These are phyloP conservation scores for Rosa chinensis DNA, from an alignment of 306 rosid species.

Conservation along the genomic window DNA sequence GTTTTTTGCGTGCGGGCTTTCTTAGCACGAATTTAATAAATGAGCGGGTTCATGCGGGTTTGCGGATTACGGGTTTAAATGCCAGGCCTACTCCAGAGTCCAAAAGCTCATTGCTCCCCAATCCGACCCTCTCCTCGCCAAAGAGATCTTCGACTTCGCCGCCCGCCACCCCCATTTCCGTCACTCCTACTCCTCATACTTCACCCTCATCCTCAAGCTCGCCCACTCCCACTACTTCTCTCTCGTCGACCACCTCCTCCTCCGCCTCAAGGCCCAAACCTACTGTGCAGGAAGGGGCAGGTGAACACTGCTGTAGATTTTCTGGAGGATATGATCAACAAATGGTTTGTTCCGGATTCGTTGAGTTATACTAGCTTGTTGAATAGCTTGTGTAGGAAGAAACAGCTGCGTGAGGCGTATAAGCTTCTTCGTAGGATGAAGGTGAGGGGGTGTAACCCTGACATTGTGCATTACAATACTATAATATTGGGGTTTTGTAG, in stretches of 20 bases:
- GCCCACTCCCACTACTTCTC: conserved; percentile 67
- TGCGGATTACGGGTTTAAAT: no score
- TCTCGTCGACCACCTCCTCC: conserved; percentile 57
- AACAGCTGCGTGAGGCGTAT: conserved; percentile 78
- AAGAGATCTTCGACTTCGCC: conserved; percentile 69
- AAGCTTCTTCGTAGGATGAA: conserved; percentile 96
- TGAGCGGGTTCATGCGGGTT: no score
- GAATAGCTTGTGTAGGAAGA: conserved; percentile 93
- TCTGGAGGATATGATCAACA: conserved; percentile 87
- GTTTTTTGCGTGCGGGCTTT: no score
- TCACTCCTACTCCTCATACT: conserved; percentile 60
- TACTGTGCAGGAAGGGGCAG: conserved; percentile 77
- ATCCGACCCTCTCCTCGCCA: conserved; percentile 78
- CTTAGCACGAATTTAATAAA: no score
- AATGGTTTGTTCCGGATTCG: conserved; percentile 79
- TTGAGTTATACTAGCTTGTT: conserved; percentile 78
- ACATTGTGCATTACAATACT: conserved; percentile 73
- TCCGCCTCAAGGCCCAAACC: conserved; percentile 44
- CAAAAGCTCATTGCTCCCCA: conserved; percentile 80
- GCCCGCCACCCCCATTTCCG: conserved; percentile 62
- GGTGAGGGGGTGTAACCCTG: conserved; percentile 92
- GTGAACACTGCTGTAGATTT: conserved; percentile 70
- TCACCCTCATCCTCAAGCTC: conserved; percentile 67
- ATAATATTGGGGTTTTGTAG: conserved; percentile 76
- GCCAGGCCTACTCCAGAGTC: no score